phyloP scores from a whole-genome alignment of 306 rosid species.

The Trichosanthes truncata region DNA sequence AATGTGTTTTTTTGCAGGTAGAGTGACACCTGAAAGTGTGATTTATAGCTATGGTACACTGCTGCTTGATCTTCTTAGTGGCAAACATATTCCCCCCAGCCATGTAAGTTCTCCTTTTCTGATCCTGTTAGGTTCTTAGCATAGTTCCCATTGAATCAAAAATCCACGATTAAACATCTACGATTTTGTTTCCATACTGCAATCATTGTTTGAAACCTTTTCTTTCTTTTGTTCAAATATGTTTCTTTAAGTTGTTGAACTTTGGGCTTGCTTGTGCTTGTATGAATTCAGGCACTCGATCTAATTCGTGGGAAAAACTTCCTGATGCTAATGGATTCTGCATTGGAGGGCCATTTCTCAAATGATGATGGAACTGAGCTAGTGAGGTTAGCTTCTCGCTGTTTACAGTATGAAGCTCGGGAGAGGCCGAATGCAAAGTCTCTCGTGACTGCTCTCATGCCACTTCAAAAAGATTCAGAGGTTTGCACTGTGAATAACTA shows the following conservation, averaged over 20 bases:
- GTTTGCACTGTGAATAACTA: conserved; percentile 16
- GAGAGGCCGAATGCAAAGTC: conserved; percentile 96
- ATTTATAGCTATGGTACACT: conserved; percentile 87
- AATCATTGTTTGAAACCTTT: neutral
- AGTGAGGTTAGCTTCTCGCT: conserved; percentile 88
- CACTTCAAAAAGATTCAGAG: conserved; percentile 93
- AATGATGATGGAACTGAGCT: conserved; percentile 96
- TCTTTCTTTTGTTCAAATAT: neutral
- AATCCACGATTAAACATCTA: neutral
- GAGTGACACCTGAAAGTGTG: conserved; percentile 87
- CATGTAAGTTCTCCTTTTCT: conserved; percentile 44
- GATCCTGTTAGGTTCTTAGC: neutral
- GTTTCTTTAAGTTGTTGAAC: neutral
- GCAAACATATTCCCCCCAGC: conserved; percentile 90
- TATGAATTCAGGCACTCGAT: conserved; percentile 65
- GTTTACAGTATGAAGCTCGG: conserved; percentile 90
- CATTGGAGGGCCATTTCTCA: conserved; percentile 84
- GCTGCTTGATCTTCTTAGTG: conserved; percentile 89
- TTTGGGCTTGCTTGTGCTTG: neutral
- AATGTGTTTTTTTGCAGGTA: conserved; percentile 38
- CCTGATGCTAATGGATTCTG: conserved; percentile 93
- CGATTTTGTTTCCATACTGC: neutral
- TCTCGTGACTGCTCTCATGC: conserved; percentile 58
- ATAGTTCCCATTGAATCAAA: neutral
- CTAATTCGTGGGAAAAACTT: conserved; percentile 88